Evolutionary conservation across 192 early-diverging fungal genomes (phyloP).

Genomic region (Pilaira anomala): DNA sequence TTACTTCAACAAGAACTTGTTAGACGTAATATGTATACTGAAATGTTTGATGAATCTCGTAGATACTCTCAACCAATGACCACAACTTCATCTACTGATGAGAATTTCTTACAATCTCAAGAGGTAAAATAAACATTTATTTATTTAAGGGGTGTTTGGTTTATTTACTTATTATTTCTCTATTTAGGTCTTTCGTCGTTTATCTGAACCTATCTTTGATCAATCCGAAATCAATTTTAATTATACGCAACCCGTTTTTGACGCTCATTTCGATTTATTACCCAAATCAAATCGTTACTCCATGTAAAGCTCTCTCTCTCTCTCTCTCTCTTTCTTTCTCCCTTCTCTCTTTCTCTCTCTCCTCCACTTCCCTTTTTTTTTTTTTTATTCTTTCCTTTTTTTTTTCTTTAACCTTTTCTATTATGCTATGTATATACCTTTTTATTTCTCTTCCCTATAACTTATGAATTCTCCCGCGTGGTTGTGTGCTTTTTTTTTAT

Average conservation of each 20-base stretch:
- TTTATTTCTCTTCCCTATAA: neutral
- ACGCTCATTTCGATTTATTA: neutral
- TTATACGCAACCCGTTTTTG: slow-evolving; percentile 1
- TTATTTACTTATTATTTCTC: neutral
- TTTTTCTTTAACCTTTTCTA: neutral
- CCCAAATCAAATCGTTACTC: neutral
- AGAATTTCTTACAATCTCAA: neutral
- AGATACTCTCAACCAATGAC: slow-evolving; percentile 7
- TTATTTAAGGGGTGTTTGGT: neutral
- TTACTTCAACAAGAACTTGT: neutral
- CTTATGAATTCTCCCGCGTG: neutral
- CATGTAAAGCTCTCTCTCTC: neutral
- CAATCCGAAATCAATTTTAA: neutral
- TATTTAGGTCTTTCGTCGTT: slow-evolving; percentile 13
- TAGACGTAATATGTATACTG: neutral
- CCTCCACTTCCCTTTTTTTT: neutral
- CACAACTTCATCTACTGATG: neutral
- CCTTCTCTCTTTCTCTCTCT: slow-evolving; percentile 2
- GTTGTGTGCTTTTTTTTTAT: slow-evolving; percentile 8
- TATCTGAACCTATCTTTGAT: slow-evolving; percentile 29
- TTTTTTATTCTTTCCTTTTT: slow-evolving; percentile 10
- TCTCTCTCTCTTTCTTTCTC: neutral
- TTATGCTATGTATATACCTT: neutral
- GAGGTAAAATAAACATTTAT: slow-evolving; percentile 13
- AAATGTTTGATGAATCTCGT: slow-evolving; percentile 1